Conservation (phyloP, 352 stramenopile species). For the Globisporangium paddicum region DNA sequence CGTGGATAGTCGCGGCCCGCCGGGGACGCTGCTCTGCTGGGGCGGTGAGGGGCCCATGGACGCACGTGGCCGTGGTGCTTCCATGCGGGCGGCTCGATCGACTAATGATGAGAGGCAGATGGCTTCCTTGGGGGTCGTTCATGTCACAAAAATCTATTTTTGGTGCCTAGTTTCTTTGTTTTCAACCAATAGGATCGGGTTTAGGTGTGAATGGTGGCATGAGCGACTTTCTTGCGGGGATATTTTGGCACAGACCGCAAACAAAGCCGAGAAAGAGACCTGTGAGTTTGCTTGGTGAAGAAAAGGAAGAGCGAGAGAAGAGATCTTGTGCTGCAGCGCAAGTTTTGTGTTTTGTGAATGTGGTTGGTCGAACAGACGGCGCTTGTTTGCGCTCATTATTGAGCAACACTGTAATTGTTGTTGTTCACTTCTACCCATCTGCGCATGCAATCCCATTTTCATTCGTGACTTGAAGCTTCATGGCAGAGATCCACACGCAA, state of each 20-base stretch:
- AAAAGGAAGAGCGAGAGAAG: not conserved
- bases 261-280: no score
- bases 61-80: not conserved
- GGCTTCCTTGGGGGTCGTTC: not conserved
- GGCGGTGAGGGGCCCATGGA: not conserved
- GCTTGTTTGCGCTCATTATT: no score
- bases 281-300: not conserved
- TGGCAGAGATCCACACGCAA: not conserved
- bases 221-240: not conserved
- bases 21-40: not conserved
- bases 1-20: constrained; percentile 9
- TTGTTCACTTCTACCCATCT: no score
- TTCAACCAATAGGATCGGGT: not conserved
- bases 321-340: no score
- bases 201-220: not conserved
- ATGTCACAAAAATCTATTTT: not conserved
- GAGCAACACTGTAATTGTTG: no score
- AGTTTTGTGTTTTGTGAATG: no score
- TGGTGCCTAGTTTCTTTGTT: not conserved
- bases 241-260: not conserved
- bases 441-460: no score
- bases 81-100: constrained; percentile 1
- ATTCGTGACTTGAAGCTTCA: no score
- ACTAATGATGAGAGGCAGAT: not conserved
- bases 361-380: no score